Evolutionary conservation across 1,284 basidiomycete genomes (phyloP).

Genomic region (Papiliotrema terrestris): DNA sequence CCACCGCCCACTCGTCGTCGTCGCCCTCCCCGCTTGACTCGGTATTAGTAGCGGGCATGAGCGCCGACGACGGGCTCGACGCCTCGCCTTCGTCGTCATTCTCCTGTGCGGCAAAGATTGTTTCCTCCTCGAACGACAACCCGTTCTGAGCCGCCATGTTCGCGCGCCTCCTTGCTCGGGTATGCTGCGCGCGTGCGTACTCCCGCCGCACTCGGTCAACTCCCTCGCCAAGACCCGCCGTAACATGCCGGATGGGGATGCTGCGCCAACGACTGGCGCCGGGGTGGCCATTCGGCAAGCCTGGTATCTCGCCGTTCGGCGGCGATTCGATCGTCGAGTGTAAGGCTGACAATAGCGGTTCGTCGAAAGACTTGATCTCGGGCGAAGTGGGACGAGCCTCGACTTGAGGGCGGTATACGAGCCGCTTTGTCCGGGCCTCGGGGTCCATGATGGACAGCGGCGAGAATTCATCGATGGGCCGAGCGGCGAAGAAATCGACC

Average conservation of each 20-base stretch:
- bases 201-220: conserved; percentile 38
- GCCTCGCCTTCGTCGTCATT: conserved; percentile 10
- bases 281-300: conserved; percentile 67
- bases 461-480: conserved; percentile 70
- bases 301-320: conserved; percentile 59
- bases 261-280: conserved; percentile 24
- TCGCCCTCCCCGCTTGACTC: conserved; percentile 17
- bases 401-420: conserved; percentile 69
- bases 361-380: conserved; percentile 61
- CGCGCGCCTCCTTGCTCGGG: conserved; percentile 13
- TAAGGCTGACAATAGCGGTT: conserved; percentile 69
- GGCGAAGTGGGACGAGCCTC: conserved; percentile 53
- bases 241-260: conserved; percentile 42
- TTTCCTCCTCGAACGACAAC: conserved; percentile 45
- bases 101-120: conserved; percentile 26
- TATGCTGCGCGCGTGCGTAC: conserved; percentile 32
- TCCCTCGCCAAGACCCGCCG: conserved; percentile 38
- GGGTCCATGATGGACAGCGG: conserved; percentile 66
- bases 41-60: conserved; percentile 24
- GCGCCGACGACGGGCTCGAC: conserved; percentile 27
- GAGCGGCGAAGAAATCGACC: conserved; percentile 67
- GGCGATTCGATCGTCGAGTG: conserved; percentile 59
- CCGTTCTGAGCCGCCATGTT: conserved; percentile 14
- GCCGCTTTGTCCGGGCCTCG: conserved; percentile 59
- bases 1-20: conserved; percentile 28